These are phyloP conservation scores for Aspergillus bombycis DNA, from an alignment of 2,329 filamentous ascomycete species.

Conservation along the genomic window DNA sequence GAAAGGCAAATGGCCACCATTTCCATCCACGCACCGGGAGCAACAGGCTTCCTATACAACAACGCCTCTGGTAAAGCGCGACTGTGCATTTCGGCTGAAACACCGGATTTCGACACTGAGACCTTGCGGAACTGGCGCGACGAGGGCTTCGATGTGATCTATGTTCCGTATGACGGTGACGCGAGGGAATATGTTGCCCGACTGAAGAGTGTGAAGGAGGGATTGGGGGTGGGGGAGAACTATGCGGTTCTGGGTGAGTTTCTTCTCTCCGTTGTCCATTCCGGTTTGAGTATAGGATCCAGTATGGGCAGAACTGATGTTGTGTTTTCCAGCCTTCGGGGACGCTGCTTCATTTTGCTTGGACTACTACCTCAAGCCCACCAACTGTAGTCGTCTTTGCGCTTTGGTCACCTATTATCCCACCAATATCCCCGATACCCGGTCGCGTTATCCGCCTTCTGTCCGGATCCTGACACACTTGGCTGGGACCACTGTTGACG, in stretches of 20 bases:
- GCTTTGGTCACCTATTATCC: conserved; percentile 68
- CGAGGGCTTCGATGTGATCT: conserved; percentile 63
- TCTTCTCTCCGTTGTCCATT: background rate
- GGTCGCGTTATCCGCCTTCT: conserved; percentile 37
- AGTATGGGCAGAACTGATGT: background rate
- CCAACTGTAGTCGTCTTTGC: conserved; percentile 55
- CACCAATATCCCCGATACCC: conserved; percentile 56
- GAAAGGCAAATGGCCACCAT: conserved; percentile 52
- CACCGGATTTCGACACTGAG: conserved; percentile 55
- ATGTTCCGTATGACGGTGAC: conserved; percentile 57
- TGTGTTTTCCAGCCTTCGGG: conserved; percentile 56
- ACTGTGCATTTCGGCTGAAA: conserved; percentile 39
- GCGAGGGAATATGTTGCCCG: conserved; percentile 55
- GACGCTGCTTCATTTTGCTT: conserved; percentile 64
- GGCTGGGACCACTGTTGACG: conserved; percentile 53
- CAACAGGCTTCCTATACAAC: conserved; percentile 39
- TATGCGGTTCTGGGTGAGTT: conserved; percentile 64
- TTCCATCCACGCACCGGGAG: conserved; percentile 37
- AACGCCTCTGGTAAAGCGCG: conserved; percentile 36
- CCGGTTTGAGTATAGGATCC: background rate
- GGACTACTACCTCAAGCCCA: conserved; percentile 60
- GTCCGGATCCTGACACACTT: conserved; percentile 61
- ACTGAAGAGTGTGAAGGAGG: conserved; percentile 56
- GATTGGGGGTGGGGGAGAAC: conserved; percentile 59
- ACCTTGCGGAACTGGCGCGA: conserved; percentile 59